Base-by-base conservation (phyloP, 768 basidiomycete genomes). In the Suillus ampliporus region DNA sequence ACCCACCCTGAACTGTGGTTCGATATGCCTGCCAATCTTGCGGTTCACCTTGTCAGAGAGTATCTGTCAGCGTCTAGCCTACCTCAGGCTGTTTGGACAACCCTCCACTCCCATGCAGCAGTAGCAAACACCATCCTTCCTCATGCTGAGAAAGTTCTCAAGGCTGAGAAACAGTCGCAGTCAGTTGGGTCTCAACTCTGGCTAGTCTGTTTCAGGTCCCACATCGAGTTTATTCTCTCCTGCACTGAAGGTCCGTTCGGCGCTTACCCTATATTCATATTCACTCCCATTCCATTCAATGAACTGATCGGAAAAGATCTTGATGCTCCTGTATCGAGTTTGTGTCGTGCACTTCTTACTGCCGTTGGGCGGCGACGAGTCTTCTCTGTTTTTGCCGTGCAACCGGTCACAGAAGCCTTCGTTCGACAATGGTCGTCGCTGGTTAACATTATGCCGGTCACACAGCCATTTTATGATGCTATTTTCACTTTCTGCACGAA, bases 181-280 rank as follows among this genome's bases (percentile, higher is more conserved):
- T 7, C 35, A 23, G 35, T 37, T 23, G 35, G 21, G 8, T 17
- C 37, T 38, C 53, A 23, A 56, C 40, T 72, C 3, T 80, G 80
- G 79, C 69, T 80, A 26, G 68, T 73, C 31, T 66, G 67, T 21
- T 68, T 38, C 23, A 17, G 64, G 3, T 41, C 46, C 6, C 52
- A 57, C 13, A 58, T 69, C 50, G 65, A 52, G 51, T 83, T 87
- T 64, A 74, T 92, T n/a, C 74, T 91, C 5, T 83, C 88, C 17
- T 85, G 85, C 65, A 90, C 88, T 0, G 72, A 81, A 38, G 84
- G 84, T 0, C 69, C 74, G 26, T 75, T 89, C 56, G 89, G 86
- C 1, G 68, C 77, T 51, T 89, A 91, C 65, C 92, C 90, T 3
- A 68, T 89, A 19, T 92, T 92, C 75, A 77, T 92, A 37, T 84